Base-by-base conservation (phyloP, 1,284 basidiomycete genomes). In the Xerocomus amazonicus region DNA sequence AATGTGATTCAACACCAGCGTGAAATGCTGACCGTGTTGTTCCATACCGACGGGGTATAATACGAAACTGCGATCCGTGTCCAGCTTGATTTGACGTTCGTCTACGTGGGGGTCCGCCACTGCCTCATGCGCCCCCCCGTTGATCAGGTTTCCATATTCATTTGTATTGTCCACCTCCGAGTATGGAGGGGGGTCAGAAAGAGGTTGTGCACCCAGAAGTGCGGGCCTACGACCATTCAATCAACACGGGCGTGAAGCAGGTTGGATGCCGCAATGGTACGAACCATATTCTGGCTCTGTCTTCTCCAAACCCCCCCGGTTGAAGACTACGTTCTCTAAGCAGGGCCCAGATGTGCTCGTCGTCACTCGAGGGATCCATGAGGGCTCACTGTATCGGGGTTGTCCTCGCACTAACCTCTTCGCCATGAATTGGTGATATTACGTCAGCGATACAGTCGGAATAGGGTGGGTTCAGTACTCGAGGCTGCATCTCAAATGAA, bases 41-140 rank as follows among this genome's bases (percentile, higher is more conserved):
- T 46, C 33, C 44, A 31, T 35, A 62, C 63, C 77, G 77, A 81
- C 81, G 61, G 91, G 88, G 69, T 94, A 95, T 55, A 92, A 73
- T 50, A 95, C 89, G 60, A 95, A 95, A 56, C 90, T 91, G 31
- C 92, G 80, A 67, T 92, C 83, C 0, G 92, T 94, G 67, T 95
- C 92, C 23, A 94, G 77, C 47, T 75, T 72, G 55, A 95, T 92
- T 70, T 95, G 92, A 5, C 77, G 80, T 68, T 95, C 92, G 64
- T 95, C 92, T 4, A 70, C 71, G 62, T 95, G 91, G 12, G 74
- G 68, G 46, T 59, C 55, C 23, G 43, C 27, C 23, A 52, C 52
- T n/a, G 50, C 51, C 12, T 55, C 54, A 19, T 44, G 36, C 27
- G 37, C 44, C 17, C 29, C 43, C 26, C 45, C 41, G 31, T 52